phyloP scores from a whole-genome alignment of 768 basidiomycete genomes.

The Amanita thiersii region DNA sequence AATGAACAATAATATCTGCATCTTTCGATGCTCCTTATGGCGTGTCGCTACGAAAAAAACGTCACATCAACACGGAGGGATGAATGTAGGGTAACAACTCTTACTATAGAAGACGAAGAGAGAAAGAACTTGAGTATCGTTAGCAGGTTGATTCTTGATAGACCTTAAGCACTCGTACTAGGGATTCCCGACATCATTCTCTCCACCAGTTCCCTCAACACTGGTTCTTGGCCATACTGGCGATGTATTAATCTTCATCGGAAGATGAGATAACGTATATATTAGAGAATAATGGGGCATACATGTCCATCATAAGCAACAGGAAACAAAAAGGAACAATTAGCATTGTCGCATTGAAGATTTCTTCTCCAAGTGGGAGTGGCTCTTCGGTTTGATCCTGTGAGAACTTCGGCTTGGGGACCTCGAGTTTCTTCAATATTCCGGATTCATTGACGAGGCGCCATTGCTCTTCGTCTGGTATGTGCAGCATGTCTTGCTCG shows the following conservation, averaged over 20 bases:
- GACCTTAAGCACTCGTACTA: constrained; percentile 39
- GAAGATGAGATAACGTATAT: constrained; percentile 4
- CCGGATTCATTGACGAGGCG: constrained; percentile 63
- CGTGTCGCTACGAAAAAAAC: constrained; percentile 40
- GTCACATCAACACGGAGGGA: neutral
- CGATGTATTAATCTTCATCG: constrained; percentile 60
- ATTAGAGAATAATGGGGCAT: constrained; percentile 20
- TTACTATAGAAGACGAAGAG: constrained; percentile 72
- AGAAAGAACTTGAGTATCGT: constrained; percentile 45
- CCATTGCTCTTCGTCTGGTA: constrained; percentile 75
- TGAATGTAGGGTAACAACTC: constrained; percentile 14
- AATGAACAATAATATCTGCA: constrained; percentile 53
- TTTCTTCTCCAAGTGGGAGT: constrained; percentile 48
- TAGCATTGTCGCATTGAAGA: constrained; percentile 55
- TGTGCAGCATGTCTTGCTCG: constrained; percentile 30
- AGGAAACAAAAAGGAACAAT: constrained; percentile 72
- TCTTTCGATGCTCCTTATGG: constrained; percentile 44
- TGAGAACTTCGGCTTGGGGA: constrained; percentile 5
- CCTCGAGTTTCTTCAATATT: constrained; percentile 31
- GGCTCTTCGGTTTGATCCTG: constrained; percentile 32
- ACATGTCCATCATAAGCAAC: constrained; percentile 83
- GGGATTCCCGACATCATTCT: constrained; percentile 62
- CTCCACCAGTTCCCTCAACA: constrained; percentile 37
- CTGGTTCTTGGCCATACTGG: constrained; percentile 63
- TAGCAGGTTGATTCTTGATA: neutral